A percentile compares a stretch with the other conserved stretches of the same genome.
Evolutionary conservation across 345 rosid genomes (phyloP).

Genomic region (Syzygium aqueum): DNA sequence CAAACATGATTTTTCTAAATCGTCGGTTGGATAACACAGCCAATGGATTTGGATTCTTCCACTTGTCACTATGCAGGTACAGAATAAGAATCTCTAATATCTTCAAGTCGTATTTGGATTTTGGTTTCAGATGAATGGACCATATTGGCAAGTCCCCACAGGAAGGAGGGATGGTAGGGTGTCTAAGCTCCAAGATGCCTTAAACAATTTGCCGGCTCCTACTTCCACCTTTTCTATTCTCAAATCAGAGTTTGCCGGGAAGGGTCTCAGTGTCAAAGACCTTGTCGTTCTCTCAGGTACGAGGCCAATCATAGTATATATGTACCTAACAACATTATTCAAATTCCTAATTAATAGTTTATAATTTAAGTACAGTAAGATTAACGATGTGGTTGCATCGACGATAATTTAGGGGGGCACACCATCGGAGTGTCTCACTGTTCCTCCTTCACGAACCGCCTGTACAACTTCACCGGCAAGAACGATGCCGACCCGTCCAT

Average conservation of each 20-base stretch:
- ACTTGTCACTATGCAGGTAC: neutral
- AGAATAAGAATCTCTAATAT: neutral
- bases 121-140: slow-evolving; percentile 37
- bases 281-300: slow-evolving; percentile 54
- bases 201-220: slow-evolving; percentile 24
- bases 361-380: neutral
- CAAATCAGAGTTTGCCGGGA: slow-evolving; percentile 13
- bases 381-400: neutral
- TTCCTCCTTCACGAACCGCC: slow-evolving; percentile 28
- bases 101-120: neutral
- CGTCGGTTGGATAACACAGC: neutral
- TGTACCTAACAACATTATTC: neutral
- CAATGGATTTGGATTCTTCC: neutral
- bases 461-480: slow-evolving; percentile 67
- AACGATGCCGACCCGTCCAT: slow-evolving; percentile 38
- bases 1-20: neutral
- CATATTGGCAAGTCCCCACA: slow-evolving; percentile 33
- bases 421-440: slow-evolving; percentile 65
- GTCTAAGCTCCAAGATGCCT: slow-evolving; percentile 18
- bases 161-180: slow-evolving; percentile 63
- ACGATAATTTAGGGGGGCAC: slow-evolving; percentile 33
- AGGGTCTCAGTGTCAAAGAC: slow-evolving; percentile 41
- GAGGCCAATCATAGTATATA: neutral
- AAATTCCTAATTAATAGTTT: too few relatives aligned
- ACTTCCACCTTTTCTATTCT: slow-evolving; percentile 22